Base-by-base conservation (phyloP, 192 early-diverging fungal species). In the Entrophospora sp. region DNA sequence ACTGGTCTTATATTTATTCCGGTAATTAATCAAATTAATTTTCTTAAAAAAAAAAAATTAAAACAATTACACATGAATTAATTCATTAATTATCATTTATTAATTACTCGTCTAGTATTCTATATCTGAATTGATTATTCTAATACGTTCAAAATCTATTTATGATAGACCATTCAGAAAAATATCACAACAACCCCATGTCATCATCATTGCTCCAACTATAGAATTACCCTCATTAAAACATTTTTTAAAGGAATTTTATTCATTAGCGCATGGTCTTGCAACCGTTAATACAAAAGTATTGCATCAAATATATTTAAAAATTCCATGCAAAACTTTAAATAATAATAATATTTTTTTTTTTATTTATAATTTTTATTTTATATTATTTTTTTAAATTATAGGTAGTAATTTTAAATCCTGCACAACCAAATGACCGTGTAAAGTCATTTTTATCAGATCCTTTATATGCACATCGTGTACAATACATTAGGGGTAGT, bases 171-270 rank as follows among this genome's bases (percentile, higher is more conserved):
- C 64, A 36, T 66, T 53, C 34, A 32, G 51, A 10, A 66, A 55
- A 28, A 53, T 66, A 27, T 66, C 64, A n/a, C 48, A 30, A 22
- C 64, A 66, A 38, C 64, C 64, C 8, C 64, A 66, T 27, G 64
- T 66, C n/a, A 66, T 66, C 55, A 66, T 66, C 22, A 66, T 66
- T 28, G 16, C 64, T 20, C 64, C 64, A 20, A 66, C 64, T 12
- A 55, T 66, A 27, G 64, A 66, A 30, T 43, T 66, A 28, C 64
- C 64, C 18, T 66, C 64, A 18, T 55, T 66, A 52, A 66, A 22
- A 42, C 64, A 66, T 25, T 66, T 66, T 55, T 55, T 66, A 27
- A 66, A 66, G 55, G 64, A 66, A 28, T 66, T 66, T 37, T 66
- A 66, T 66, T 66, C 64, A 12, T 43, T 52, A 16, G 64, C 64